phyloP scores from a whole-genome alignment of 2,329 filamentous ascomycete genomes.

The Aureobasidium sp. region DNA sequence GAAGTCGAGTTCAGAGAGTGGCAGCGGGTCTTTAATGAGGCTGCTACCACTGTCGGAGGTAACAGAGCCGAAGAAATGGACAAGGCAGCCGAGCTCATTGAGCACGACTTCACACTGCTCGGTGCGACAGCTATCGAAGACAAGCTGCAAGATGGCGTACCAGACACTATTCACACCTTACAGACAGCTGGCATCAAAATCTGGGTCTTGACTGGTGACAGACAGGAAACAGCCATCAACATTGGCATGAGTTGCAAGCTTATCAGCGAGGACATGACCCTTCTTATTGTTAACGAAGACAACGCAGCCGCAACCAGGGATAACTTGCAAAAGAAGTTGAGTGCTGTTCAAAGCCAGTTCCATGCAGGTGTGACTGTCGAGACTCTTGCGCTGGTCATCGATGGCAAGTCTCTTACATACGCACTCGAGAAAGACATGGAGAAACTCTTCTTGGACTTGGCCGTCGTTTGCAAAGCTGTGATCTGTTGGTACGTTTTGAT shows the following conservation, averaged over 20 bases:
- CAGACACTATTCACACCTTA: conserved; percentile 94
- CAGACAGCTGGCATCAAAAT: conserved; percentile 97
- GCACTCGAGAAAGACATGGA: conserved; percentile 91
- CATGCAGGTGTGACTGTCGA: conserved; percentile 73
- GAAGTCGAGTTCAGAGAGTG: conserved; percentile 86
- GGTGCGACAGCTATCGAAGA: conserved; percentile 97
- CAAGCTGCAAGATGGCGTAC: conserved; percentile 91
- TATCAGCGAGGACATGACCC: conserved; percentile 96
- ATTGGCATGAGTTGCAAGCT: conserved; percentile 99
- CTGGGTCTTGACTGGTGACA: conserved; percentile 95
- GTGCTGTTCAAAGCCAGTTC: conserved; percentile 79
- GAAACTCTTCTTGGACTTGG: conserved; percentile 85
- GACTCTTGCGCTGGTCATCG: conserved; percentile 84
- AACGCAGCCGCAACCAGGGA: conserved; percentile 68
- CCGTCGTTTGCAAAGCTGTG: conserved; percentile 95
- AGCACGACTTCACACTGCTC: conserved; percentile 82
- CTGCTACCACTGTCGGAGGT: conserved; percentile 81
- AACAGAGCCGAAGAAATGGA: conserved; percentile 92
- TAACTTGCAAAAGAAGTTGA: conserved; percentile 87
- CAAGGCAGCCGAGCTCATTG: conserved; percentile 93
- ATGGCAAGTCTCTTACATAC: conserved; percentile 90
- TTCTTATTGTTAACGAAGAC: conserved; percentile 94
- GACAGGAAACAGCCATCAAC: conserved; percentile 98
- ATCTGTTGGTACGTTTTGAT: conserved; percentile 62
- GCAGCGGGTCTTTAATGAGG: conserved; percentile 78